These are phyloP conservation scores for Aciculosporium take DNA, from an alignment of 2,329 filamentous ascomycete species.

Conservation along the genomic window DNA sequence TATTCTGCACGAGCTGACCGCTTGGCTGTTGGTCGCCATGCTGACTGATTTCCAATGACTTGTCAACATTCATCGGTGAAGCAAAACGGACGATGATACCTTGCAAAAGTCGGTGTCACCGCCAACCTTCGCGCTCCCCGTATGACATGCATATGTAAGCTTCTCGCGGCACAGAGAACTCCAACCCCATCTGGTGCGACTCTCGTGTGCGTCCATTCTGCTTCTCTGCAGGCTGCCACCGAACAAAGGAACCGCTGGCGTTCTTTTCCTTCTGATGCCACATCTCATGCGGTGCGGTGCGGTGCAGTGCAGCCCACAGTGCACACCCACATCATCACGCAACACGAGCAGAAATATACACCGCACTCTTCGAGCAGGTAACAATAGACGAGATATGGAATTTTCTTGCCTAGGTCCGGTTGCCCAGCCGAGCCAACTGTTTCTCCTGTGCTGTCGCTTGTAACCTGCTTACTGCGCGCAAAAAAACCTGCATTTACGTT, in stretches of 20 bases:
- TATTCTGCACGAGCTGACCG: not conserved
- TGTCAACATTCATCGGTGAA: not conserved
- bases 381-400: not conserved
- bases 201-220: not conserved
- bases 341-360: not conserved
- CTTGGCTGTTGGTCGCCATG: not conserved
- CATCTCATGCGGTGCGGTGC: not conserved
- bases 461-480: too few relatives aligned
- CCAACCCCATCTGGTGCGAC: not conserved
- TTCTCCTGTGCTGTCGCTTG: not conserved
- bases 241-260: not conserved
- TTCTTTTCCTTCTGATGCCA: not conserved
- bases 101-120: not conserved
- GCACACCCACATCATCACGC: not conserved
- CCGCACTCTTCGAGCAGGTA: not conserved
- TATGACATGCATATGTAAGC: not conserved
- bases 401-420: not conserved
- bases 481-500: too few relatives aligned
- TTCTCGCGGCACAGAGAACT: not conserved
- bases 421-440: not conserved
- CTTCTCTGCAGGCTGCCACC: conserved; percentile 5
- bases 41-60: not conserved
- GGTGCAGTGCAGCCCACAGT: not conserved
- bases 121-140: not conserved
- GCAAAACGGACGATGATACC: not conserved